Evolutionary conservation across 1,139 yeast species (phyloP).

Genomic region (Pichia sp.): DNA sequence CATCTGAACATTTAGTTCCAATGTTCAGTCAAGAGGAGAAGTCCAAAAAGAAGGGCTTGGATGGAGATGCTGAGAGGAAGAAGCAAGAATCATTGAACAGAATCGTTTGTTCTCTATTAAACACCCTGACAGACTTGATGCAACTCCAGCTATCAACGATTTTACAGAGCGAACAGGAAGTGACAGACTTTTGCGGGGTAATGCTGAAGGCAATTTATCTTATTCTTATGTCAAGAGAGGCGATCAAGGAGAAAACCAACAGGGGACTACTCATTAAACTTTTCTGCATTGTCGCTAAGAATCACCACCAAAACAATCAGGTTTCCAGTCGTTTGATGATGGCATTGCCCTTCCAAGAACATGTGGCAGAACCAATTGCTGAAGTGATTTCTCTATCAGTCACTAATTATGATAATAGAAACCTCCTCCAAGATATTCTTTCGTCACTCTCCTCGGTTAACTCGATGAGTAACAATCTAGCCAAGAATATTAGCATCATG

Average conservation of each 20-base stretch:
- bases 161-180: slow-evolving; percentile 11
- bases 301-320: slow-evolving; percentile 13
- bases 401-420: slow-evolving; percentile 9
- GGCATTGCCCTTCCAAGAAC: slow-evolving; percentile 11
- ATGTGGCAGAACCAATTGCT: slow-evolving; percentile 14
- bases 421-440: slow-evolving; percentile 7
- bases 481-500: slow-evolving; percentile 32
- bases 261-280: slow-evolving; percentile 5
- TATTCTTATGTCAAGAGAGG: slow-evolving; percentile 9
- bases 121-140: slow-evolving; percentile 7
- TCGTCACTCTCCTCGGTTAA: slow-evolving; percentile 1
- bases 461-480: slow-evolving; percentile 6
- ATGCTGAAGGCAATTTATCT: slow-evolving; percentile 8
- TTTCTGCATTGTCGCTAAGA: slow-evolving; percentile 12
- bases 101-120: slow-evolving; percentile 3
- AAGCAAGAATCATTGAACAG: slow-evolving; percentile 4
- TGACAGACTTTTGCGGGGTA: slow-evolving; percentile 12
- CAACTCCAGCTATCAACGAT: slow-evolving; percentile 8
- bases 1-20: slow-evolving; percentile 6
- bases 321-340: slow-evolving; percentile 39
- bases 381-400: slow-evolving; percentile 11
- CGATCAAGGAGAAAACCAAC: slow-evolving; percentile 11
- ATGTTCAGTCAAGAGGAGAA: slow-evolving; percentile 3
- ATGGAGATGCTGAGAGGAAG: slow-evolving; percentile 4
- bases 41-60: slow-evolving; percentile 2